These are phyloP conservation scores for Beauveria rudraprayagi DNA, from an alignment of 2,329 filamentous ascomycete genomes.

Conservation along the genomic window DNA sequence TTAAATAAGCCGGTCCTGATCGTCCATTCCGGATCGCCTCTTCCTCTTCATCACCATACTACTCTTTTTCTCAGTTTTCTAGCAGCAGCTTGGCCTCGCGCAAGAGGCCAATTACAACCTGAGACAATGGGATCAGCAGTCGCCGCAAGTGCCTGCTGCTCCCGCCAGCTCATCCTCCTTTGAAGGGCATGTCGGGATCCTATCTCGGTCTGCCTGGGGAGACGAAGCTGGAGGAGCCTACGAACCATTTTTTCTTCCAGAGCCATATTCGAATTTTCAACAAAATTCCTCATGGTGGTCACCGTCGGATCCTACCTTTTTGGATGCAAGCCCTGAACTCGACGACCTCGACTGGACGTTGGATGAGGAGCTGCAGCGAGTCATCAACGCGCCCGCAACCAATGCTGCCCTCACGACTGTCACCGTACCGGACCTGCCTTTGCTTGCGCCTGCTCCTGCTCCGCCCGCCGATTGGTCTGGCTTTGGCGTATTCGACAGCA, in stretches of 20 bases:
- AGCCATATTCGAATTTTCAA: neutral
- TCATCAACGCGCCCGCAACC: neutral
- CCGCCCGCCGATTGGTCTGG: neutral
- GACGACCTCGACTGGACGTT: constrained; percentile 2
- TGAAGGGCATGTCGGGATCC: neutral
- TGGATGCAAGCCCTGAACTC: neutral
- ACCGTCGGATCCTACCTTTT: neutral
- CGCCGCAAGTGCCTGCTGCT: constrained; percentile 2
- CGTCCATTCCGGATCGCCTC: neutral
- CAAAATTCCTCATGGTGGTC: neutral
- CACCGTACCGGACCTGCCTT: neutral
- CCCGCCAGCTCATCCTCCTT: constrained; percentile 10
- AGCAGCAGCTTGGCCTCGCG: constrained; percentile 9
- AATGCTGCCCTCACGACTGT: neutral
- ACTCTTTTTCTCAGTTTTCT: neutral
- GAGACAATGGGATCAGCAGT: constrained; percentile 11
- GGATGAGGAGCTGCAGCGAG: constrained; percentile 2
- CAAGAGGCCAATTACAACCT: constrained; percentile 9
- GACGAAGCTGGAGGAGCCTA: constrained; percentile 1
- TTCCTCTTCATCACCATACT: neutral
- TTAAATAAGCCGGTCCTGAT: neutral
- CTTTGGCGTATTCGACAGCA: constrained; percentile 9
- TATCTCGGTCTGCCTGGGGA: constrained; percentile 7
- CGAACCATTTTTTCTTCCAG: neutral
- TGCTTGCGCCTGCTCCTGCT: neutral